Base-by-base conservation (phyloP, 805 yeast species). In the Kuraishia floccosa region DNA sequence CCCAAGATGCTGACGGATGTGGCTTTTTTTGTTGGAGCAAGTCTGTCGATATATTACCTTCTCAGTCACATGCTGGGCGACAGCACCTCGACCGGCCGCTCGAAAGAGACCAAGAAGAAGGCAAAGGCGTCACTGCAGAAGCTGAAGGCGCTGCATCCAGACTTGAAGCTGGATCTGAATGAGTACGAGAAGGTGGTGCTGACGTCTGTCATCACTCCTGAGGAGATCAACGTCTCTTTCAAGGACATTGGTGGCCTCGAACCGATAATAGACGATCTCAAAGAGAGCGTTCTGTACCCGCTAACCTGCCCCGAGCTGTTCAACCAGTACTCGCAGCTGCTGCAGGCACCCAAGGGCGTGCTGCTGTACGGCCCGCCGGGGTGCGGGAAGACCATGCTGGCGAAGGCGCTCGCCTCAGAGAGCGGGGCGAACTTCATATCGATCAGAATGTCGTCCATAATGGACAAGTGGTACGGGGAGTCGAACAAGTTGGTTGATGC, bases 391-490 rank as follows among this genome's bases (percentile, higher is more conserved):
- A 89, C 97, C 3, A 84, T 89, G 96, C 62, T 89, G 43, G 97
- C 96, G 7, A 89, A 87, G 54, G 96, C 96, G 0, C 67, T 89
- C 24, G 97, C 97, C 1, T 69, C 74, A 34, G 96, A 87, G 52
- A 77, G 93, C 41, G 85, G 84, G 1, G 97, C 97, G 0, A 85
- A 78, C 43, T 89, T 89, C 56, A 69, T 89, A 30, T 85, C 87
- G 44, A 80, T 89, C 31, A 68, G 94, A 52, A 82, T 89, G 93
- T 85, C 95, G 17, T 76, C 89, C 3, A 74, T 89, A 12, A 82
- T 87, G 89, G 96, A 91, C 56, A 89, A 89, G 55, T 89, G 96
- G 94, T 89, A 84, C 49, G 98, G 98, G 11, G 97, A 89, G 55
- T 75, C 89, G 18, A 89, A 91, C 54, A 91, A 91, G 58, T 75